Base-by-base conservation (phyloP, 768 basidiomycete species). In the Mycena galopus region DNA sequence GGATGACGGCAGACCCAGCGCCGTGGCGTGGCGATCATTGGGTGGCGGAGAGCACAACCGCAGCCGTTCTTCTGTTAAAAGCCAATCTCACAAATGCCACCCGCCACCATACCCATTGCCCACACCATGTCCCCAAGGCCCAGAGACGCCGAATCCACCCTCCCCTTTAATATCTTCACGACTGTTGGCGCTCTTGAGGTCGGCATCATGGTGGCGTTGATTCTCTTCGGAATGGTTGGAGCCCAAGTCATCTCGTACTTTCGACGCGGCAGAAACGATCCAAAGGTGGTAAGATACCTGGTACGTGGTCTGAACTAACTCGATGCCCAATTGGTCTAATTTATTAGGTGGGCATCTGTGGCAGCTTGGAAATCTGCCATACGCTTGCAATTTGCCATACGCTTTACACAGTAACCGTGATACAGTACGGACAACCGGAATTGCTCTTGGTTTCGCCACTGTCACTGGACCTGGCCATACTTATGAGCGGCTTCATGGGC, bases 351-450 rank as follows among this genome's bases (percentile, higher is more conserved):
- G 55, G 17, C 19, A 3, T 53, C 10, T 32, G 23, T 29, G 53
- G 64, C 32, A 4, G n/a, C 25, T 19, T 65, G 33, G 64, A 65
- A 7, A 1, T 53, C 35, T 30, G 32, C 9, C 64, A 65, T 25
- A 53, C 64, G 8, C 55, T 65, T 7, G 64, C 53, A 10, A 37
- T 65, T 7, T 53, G 23, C 64, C 64, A 65, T n/a, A 39, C 64
- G 6, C 33, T 65, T 10, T 65, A 65, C 23, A 65, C 29, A 4
- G 23, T 65, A 2, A 55, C 64, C 7, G 51, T 65, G 3, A 39
- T 17, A 4, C 33, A 65, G 51, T 65, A 65, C 25, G 51, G 64
- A 2, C n/a, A 51, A 7, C 37, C 32, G 4, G n/a, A 2, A 23
- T 23, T 23, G 47, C 55, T 56, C 30, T 16, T 32, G 17, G 30